Percentiles rank a stretch among this genome's conserved stretches.
Evolutionary conservation across 2,329 filamentous ascomycete genomes (phyloP).

Genomic region (Hortaea sp.): DNA sequence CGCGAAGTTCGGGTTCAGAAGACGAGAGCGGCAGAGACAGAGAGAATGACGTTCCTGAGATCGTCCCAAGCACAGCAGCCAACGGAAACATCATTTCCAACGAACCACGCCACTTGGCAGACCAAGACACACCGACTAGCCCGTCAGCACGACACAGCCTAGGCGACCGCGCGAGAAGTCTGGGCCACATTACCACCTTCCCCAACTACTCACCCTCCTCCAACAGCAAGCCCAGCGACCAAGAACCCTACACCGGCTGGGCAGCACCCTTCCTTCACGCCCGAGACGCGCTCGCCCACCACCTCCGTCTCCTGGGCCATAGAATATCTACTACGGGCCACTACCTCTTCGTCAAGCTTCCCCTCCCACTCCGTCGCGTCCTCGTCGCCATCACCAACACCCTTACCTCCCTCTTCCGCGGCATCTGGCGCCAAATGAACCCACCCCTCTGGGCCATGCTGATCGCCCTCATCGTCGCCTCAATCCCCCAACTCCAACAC

Average conservation of each 20-base stretch:
- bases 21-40: background rate
- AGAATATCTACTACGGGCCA: constrained; percentile 24
- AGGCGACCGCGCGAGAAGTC: constrained; percentile 26
- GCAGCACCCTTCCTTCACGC: constrained; percentile 16
- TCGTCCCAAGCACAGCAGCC: constrained; percentile 33
- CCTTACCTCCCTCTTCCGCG: constrained; percentile 46
- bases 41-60: constrained; percentile 9
- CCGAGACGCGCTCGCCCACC: constrained; percentile 9
- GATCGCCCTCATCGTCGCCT: constrained; percentile 79
- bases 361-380: constrained; percentile 41
- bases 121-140: constrained; percentile 2
- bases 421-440: constrained; percentile 93
- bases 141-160: constrained; percentile 1
- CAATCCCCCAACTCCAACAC: constrained; percentile 68
- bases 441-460: constrained; percentile 97
- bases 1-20: constrained; percentile 23
- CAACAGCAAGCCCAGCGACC: constrained; percentile 2
- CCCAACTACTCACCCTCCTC: constrained; percentile 22
- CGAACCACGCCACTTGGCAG: constrained; percentile 29
- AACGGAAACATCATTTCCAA: constrained; percentile 37
- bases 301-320: constrained; percentile 15
- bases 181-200: constrained; percentile 45
- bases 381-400: constrained; percentile 35
- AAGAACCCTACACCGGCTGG: constrained; percentile 9
- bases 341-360: constrained; percentile 41